These are phyloP conservation scores for Syncephalastrum sp. DNA, from an alignment of 371 early-diverging fungal genomes.

Conservation along the genomic window DNA sequence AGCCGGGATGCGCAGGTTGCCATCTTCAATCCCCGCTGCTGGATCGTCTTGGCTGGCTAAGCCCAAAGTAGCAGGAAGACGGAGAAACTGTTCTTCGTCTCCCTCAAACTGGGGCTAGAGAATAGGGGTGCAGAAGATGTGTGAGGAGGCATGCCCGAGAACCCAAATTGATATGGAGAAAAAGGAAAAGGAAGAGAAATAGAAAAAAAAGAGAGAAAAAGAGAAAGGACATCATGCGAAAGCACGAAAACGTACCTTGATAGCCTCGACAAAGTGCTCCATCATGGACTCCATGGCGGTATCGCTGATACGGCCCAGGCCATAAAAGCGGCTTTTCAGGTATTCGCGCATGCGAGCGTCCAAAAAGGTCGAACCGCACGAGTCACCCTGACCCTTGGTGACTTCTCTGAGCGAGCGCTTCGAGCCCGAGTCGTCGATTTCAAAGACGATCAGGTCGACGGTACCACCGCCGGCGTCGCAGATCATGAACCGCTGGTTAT, in stretches of 20 bases:
- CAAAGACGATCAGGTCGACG: constrained; percentile 57
- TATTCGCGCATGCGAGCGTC: constrained; percentile 54
- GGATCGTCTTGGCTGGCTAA: constrained; percentile 54
- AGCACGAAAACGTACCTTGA: constrained; percentile 33
- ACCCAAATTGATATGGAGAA: not conserved
- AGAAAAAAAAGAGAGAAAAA: not conserved
- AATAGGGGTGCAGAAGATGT: constrained; percentile 3
- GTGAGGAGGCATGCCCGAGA: constrained; percentile 5
- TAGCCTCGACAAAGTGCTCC: constrained; percentile 43
- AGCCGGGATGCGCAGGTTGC: constrained; percentile 51
- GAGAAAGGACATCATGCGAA: constrained; percentile 1
- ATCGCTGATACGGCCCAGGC: constrained; percentile 43
- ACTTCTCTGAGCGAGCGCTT: constrained; percentile 50
- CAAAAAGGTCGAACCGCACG: constrained; percentile 58
- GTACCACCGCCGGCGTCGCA: constrained; percentile 71
- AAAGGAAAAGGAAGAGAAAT: not conserved
- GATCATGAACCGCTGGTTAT: constrained; percentile 58
- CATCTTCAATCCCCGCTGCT: constrained; percentile 59
- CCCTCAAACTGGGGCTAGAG: constrained; percentile 59
- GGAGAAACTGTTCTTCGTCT: constrained; percentile 56
- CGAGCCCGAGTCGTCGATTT: constrained; percentile 43
- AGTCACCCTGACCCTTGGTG: constrained; percentile 54
- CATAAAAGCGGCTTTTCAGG: constrained; percentile 38
- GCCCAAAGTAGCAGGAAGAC: constrained; percentile 52
- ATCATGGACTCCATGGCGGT: constrained; percentile 51